These are phyloP conservation scores for Phytopythium kandeliae DNA, from an alignment of 352 stramenopile species.

Conservation along the genomic window DNA sequence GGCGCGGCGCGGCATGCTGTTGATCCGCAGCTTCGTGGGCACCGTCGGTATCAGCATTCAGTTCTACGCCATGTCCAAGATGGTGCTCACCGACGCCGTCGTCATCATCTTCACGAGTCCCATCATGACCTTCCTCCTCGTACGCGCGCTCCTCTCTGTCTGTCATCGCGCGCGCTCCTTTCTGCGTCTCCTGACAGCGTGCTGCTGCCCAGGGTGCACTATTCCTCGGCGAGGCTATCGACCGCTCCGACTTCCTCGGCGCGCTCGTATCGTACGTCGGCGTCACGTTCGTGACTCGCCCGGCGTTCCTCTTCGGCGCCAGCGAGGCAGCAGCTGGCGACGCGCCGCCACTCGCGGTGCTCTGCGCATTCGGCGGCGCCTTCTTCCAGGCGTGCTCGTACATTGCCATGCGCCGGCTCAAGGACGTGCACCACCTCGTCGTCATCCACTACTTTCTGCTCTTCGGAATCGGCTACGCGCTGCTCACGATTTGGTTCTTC, in stretches of 20 bases:
- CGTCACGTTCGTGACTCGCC: slow-evolving; percentile 19
- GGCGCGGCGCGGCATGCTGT: slow-evolving; percentile 19
- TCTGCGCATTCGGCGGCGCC: slow-evolving; percentile 26
- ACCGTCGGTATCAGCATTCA: slow-evolving; percentile 49
- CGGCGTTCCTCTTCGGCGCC: slow-evolving; percentile 13
- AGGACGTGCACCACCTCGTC: slow-evolving; percentile 23
- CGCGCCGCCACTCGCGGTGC: slow-evolving; percentile 17
- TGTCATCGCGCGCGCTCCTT: neutral
- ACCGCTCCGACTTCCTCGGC: slow-evolving; percentile 9
- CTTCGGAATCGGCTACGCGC: slow-evolving; percentile 22
- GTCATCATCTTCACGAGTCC: slow-evolving; percentile 62
- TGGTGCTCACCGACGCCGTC: slow-evolving; percentile 65
- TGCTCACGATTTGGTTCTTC: slow-evolving; percentile 19
- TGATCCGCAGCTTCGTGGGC: slow-evolving; percentile 41
- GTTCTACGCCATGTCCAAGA: slow-evolving; percentile 68
- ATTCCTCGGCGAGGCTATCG: slow-evolving; percentile 16
- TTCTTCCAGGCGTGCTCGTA: slow-evolving; percentile 29
- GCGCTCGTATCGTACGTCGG: slow-evolving; percentile 16
- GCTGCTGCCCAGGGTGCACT: slow-evolving; percentile 9
- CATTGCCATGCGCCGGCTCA: slow-evolving; percentile 27
- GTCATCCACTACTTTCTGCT: slow-evolving; percentile 45
- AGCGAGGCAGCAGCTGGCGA: slow-evolving; percentile 6
- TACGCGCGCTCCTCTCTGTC: slow-evolving; percentile 7
- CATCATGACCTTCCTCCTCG: slow-evolving; percentile 62
- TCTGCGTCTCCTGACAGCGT: neutral